Evolutionary conservation across 352 stramenopile genomes (phyloP).

Genomic region (Paralagenidium karlingii): DNA sequence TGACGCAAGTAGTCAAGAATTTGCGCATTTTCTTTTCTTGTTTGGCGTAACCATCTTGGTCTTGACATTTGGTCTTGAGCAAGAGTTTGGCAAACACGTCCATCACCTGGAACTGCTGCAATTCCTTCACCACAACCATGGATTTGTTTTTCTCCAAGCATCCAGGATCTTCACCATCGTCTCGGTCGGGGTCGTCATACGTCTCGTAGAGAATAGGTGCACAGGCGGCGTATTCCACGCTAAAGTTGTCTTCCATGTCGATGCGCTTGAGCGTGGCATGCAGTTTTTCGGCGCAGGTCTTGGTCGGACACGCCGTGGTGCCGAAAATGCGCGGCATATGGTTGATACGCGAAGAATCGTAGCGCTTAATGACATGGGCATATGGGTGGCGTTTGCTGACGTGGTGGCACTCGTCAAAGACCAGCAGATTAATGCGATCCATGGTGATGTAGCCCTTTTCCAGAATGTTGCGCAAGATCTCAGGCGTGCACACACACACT

Average conservation of each 20-base stretch:
- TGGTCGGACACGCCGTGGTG: conserved; percentile 64
- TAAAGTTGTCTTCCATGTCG: conserved; percentile 36
- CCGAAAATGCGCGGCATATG: conserved; percentile 71
- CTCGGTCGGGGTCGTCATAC: conserved; percentile 15
- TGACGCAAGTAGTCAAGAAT: conserved; percentile 40
- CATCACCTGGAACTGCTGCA: conserved; percentile 10
- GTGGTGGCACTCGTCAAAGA: conserved; percentile 88
- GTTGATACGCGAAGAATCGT: conserved; percentile 15
- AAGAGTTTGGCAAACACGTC: conserved; percentile 32
- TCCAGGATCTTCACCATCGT: conserved; percentile 12
- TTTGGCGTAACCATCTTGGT: conserved; percentile 17
- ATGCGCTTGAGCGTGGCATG: conserved; percentile 60
- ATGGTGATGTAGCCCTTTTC: conserved; percentile 76
- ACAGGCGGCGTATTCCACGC: conserved; percentile 40
- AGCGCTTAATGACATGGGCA: conserved; percentile 79
- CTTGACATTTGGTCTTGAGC: conserved; percentile 25
- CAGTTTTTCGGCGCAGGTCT: conserved; percentile 56
- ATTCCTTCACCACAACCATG: neutral
- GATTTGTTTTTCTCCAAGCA: conserved; percentile 29
- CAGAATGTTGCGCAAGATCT: conserved; percentile 75
- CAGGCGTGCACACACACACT: conserved; percentile 81
- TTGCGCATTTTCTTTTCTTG: conserved; percentile 34
- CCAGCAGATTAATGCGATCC: conserved; percentile 64
- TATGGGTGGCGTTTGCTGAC: conserved; percentile 83
- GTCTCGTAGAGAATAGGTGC: conserved; percentile 51